Base-by-base conservation (phyloP, 371 early-diverging fungal genomes). In the Apophysomyces trapeziformis region DNA sequence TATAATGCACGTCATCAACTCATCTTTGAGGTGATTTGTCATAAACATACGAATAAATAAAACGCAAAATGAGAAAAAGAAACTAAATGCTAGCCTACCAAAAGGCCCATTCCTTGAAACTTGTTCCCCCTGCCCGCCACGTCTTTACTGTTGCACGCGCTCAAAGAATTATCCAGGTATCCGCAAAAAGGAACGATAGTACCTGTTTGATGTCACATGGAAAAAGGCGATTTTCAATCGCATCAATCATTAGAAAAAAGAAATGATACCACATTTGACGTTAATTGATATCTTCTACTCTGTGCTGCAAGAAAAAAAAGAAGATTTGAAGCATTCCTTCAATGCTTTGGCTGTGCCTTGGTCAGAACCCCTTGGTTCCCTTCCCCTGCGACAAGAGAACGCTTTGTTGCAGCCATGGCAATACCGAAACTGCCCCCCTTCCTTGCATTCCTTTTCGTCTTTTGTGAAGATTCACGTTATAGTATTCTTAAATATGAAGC, bases 361-460 rank as follows among this genome's bases (percentile, higher is more conserved):
- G 35, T 21, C 21, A 26, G 9, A 16, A 5, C 54, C 54, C 21
- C 47, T 18, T 9, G 13, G 14, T 18, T 11, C n/a, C 54, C 21
- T 7, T 9, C 54, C 54, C 54, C 54, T 50, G 54, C 54, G 54
- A 50, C 54, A 47, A 18, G 9, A 50, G 54, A 50, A 50, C 54
- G 54, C 54, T 50, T n/a, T 8, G n/a, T 21, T 50, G 54, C 54
- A 50, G 54, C 54, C 16, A 50, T 5, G 2, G 21, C 9, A 9
- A 50, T 21, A 26, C 21, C 54, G 32, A 26, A 26, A 26, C 54
- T 21, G 21, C 18, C 54, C 54, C 54, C 54, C 54, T 50, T 9
- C 9, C 21, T 21, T n/a, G 5, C 7, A 16, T 21, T 7, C 21
- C 54, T 21, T 11, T 21, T 9, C n/a, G 54, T 21, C 21, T 11